Conservation (phyloP, 2,329 filamentous ascomycete species). For the Epichloe sibirici region DNA sequence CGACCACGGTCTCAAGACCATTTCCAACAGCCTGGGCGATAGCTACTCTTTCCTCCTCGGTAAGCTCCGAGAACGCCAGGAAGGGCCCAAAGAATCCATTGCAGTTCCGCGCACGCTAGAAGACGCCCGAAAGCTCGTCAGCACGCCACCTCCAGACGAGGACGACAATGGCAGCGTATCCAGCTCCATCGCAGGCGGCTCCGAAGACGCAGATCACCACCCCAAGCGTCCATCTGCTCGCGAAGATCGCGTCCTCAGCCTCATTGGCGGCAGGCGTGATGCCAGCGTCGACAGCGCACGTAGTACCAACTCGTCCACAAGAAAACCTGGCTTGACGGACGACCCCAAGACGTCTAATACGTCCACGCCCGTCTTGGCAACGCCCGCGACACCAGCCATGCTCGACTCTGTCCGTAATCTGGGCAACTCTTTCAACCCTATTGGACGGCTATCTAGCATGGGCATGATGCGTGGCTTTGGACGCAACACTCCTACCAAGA, state of each 20-base stretch:
- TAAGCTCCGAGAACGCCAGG: slow-evolving; percentile 62
- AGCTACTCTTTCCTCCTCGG: slow-evolving; percentile 92
- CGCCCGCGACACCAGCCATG: slow-evolving; percentile 43
- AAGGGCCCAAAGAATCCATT: slow-evolving; percentile 31
- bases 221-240: slow-evolving; percentile 18
- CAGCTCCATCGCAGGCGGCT: slow-evolving; percentile 34
- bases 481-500: slow-evolving; percentile 31
- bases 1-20: slow-evolving; percentile 84
- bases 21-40: slow-evolving; percentile 78
- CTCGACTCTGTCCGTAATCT: slow-evolving; percentile 75
- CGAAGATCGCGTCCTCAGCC: slow-evolving; percentile 56
- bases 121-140: slow-evolving; percentile 81
- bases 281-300: slow-evolving; percentile 62
- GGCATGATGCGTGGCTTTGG: slow-evolving; percentile 66
- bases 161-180: slow-evolving; percentile 50
- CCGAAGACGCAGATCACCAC: slow-evolving; percentile 21
- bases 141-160: slow-evolving; percentile 53
- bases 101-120: slow-evolving; percentile 80
- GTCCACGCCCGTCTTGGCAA: slow-evolving; percentile 23
- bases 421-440: slow-evolving; percentile 69
- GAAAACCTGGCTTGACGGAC: slow-evolving; percentile 41
- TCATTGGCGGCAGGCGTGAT: slow-evolving; percentile 65
- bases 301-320: slow-evolving; percentile 53
- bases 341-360: slow-evolving; percentile 17
- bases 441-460: slow-evolving; percentile 65